Conservation (phyloP, 768 basidiomycete genomes). For the Cystofilobasidium macerans region DNA sequence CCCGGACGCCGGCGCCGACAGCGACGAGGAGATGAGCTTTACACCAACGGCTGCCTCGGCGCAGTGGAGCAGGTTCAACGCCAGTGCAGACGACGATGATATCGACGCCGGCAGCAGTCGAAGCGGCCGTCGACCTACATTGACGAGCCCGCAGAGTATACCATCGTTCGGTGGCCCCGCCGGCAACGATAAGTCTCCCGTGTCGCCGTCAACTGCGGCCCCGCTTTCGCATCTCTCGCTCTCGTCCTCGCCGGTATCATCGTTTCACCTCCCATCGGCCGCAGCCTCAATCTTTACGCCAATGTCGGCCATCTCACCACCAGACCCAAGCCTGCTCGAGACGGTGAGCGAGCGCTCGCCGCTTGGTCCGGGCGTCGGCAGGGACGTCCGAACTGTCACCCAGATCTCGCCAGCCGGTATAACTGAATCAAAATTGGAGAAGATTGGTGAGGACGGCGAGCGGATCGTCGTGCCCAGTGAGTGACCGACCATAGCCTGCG, state of each 20-base stretch:
- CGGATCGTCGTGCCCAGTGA: constrained; percentile 9
- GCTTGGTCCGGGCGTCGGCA: constrained; percentile 36
- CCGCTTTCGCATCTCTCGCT: constrained; percentile 6
- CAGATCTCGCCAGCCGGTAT: not conserved
- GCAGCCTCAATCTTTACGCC: constrained; percentile 27
- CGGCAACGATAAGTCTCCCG: constrained; percentile 15
- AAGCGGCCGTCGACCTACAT: not conserved
- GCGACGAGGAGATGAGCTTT: constrained; percentile 20
- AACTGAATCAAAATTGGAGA: not conserved
- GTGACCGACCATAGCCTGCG: not conserved
- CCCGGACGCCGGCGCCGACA: constrained; percentile 26
- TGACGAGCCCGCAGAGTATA: constrained; percentile 2
- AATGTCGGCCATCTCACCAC: constrained; percentile 33
- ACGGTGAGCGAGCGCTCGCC: constrained; percentile 33
- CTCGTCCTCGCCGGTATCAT: constrained; percentile 24
- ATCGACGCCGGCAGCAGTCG: no score
- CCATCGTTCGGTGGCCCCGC: constrained; percentile 20
- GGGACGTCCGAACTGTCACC: constrained; percentile 29
- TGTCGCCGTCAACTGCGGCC: constrained; percentile 25
- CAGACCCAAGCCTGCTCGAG: constrained; percentile 33
- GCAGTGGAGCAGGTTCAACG: not conserved
- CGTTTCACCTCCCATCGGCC: constrained; percentile 10
- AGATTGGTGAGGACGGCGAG: constrained; percentile 10
- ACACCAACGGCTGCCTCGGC: not conserved
- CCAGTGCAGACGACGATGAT: not conserved